Evolutionary conservation across 208 protist genomes (phyloP), one percentile per base, ranked within the genome.

Genomic region (Leishmania arabica): DNA sequence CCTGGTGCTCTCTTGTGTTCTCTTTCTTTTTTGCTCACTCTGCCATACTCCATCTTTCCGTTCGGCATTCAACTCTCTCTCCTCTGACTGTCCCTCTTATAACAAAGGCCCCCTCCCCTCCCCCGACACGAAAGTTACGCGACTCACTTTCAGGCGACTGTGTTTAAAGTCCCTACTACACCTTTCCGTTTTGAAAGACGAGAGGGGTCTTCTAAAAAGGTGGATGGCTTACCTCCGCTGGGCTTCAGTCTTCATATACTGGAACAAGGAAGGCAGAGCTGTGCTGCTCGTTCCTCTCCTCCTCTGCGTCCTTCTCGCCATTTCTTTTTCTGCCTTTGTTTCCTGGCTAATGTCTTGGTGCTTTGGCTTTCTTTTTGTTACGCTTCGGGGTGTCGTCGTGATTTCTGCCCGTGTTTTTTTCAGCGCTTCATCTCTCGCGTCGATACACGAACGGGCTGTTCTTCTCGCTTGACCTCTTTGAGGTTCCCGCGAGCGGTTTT

Each of bases 221-320:
- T 49, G 1, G 11, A 19, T 2, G 51, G 11, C 45, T 73, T 19
- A n/a, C 27, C 9, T 53, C 68, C n/a, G 68, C 68, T 1, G 4
- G 40, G 34, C 45, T 34, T 21, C 68, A 19, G 49, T 24, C 19
- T 15, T 64, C 72, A 76, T 45, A 47, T 62, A 31, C 24, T 71
- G 2, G n/a, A 45, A 34, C 11, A 42, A 60, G 51, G 24, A 24
- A 45, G 27, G 40, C 42, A 31, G 9, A 45, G 31, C 3, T 47
- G 13, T 40, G 34, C 47, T 24, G 5, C 71, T 64, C 76, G 53
- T 62, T 51, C 42, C 53, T 71, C 70, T 62, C 34, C 68, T 72
- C n/a, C 49, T 64, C 70, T 77, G 40, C 47, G 5, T 82, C 47
- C 54, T 75, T 11, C 66, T 64, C 70, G n/a, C 45, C 78, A 78